Evolutionary conservation across 345 rosid species (phyloP).

Genomic region (Salix suchowensis): DNA sequence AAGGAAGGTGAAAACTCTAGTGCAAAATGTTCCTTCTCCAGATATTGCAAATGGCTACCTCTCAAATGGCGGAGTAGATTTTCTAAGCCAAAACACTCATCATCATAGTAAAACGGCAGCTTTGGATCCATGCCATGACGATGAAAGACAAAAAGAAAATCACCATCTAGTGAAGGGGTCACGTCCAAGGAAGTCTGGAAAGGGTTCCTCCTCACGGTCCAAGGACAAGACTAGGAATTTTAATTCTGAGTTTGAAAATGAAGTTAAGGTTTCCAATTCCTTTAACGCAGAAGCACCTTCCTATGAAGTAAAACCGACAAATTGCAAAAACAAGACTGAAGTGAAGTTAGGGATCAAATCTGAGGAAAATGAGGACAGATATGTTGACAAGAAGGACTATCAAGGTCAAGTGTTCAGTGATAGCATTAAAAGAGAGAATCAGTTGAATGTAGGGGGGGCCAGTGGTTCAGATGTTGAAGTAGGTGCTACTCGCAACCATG

Average conservation of each 20-base stretch:
- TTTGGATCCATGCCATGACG: slow-evolving; percentile 29
- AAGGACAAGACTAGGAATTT: slow-evolving; percentile 54
- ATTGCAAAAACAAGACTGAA: slow-evolving; percentile 36
- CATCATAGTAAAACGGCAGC: slow-evolving; percentile 23
- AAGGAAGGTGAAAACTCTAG: slow-evolving; percentile 37
- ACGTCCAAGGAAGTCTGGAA: slow-evolving; percentile 52
- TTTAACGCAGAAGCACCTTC: slow-evolving; percentile 25
- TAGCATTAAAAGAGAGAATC: slow-evolving; percentile 38
- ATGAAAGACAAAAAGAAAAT: slow-evolving; percentile 45
- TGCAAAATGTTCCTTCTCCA: slow-evolving; percentile 37
- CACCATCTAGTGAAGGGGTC: slow-evolving; percentile 40
- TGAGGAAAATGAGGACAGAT: slow-evolving; percentile 39
- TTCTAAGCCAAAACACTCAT: slow-evolving; percentile 31
- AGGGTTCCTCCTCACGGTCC: slow-evolving; percentile 57
- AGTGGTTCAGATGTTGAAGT: slow-evolving; percentile 41
- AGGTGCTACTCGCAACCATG: slow-evolving; percentile 35
- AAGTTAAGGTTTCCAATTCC: slow-evolving; percentile 34
- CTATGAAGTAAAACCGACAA: slow-evolving; percentile 38
- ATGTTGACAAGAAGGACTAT: slow-evolving; percentile 44
- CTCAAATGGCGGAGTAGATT: slow-evolving; percentile 40
- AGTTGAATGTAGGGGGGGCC: slow-evolving; percentile 24
- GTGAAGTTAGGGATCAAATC: slow-evolving; percentile 35
- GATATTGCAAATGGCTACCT: slow-evolving; percentile 29
- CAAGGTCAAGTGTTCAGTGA: slow-evolving; percentile 33
- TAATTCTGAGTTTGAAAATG: slow-evolving; percentile 23